Conservation (phyloP, 2,329 filamentous ascomycete genomes). For the Alternaria sp. region DNA sequence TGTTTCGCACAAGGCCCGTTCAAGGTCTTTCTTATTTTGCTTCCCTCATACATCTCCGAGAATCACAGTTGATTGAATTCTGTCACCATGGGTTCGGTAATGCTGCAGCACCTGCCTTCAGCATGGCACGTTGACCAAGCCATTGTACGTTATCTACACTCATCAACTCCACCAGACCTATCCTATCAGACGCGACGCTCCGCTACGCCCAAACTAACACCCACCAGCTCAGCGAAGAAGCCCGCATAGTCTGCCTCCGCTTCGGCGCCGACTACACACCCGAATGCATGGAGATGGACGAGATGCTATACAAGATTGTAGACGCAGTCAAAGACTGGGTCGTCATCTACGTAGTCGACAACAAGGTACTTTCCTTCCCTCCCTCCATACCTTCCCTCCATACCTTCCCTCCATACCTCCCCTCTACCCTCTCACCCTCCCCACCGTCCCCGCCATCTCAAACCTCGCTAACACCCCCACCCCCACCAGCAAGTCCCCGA, state of each 20-base stretch:
- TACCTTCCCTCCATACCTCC: not conserved
- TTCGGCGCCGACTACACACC: constrained; percentile 84
- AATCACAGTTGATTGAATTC: not conserved
- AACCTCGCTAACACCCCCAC: not conserved
- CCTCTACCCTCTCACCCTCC: not conserved
- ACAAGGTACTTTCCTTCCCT: constrained; percentile 57
- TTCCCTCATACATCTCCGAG: not conserved
- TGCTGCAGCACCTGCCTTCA: constrained; percentile 83
- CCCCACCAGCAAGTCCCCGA: constrained; percentile 64
- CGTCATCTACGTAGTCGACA: constrained; percentile 84
- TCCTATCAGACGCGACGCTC: constrained; percentile 46
- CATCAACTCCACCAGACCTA: not conserved
- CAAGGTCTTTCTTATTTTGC: not conserved
- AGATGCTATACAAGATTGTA: constrained; percentile 32
- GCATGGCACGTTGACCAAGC: constrained; percentile 98
- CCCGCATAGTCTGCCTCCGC: constrained; percentile 85
- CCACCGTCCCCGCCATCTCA: not conserved
- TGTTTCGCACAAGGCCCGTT: not conserved
- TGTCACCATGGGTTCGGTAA: constrained; percentile 73
- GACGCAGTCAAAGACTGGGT: constrained; percentile 80
- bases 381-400: not conserved
- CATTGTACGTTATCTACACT: constrained; percentile 56
- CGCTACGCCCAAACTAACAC: not conserved
- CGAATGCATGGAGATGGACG: constrained; percentile 59
- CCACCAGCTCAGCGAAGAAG: constrained; percentile 66